These are phyloP conservation scores for Fusarium sterilihyphosum DNA, from an alignment of 2,329 filamentous ascomycete genomes.

Conservation along the genomic window DNA sequence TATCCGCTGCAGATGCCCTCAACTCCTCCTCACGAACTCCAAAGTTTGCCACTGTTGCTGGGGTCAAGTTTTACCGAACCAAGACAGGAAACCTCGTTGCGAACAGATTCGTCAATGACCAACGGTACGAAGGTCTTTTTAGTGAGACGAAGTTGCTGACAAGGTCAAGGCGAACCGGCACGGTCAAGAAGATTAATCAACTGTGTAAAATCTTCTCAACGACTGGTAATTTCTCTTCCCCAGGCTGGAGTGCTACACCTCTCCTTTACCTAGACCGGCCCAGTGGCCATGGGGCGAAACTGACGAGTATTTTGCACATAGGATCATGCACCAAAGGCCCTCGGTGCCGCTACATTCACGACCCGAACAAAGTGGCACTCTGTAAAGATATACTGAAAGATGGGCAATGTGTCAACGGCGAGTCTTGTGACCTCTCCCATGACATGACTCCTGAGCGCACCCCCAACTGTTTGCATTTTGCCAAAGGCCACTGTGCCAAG, in stretches of 20 bases:
- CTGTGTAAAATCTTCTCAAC: conserved; percentile 78
- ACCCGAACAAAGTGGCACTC: conserved; percentile 85
- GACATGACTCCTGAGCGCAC: conserved; percentile 83
- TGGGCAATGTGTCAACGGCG: conserved; percentile 79
- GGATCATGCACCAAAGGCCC: conserved; percentile 88
- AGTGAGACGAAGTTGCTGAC: conserved; percentile 51
- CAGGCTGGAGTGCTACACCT: conserved; percentile 36
- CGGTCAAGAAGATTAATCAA: conserved; percentile 74
- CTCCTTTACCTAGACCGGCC: conserved; percentile 33
- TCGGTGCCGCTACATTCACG: conserved; percentile 82
- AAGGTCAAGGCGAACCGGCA: conserved; percentile 57
- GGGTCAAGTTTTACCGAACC: conserved; percentile 84
- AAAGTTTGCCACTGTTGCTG: conserved; percentile 76
- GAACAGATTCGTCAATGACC: conserved; percentile 77
- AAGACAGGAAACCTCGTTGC: conserved; percentile 89
- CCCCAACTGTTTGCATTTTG: conserved; percentile 89
- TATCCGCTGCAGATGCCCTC: conserved; percentile 60
- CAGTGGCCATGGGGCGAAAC: conserved; percentile 56
- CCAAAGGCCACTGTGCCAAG: conserved; percentile 90
- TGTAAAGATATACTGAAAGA: conserved; percentile 89
- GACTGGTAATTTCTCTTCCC: conserved; percentile 70
- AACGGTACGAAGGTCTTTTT: conserved; percentile 68
- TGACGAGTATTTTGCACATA: conserved; percentile 58
- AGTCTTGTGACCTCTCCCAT: conserved; percentile 90
- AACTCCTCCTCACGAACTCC: conserved; percentile 75